phyloP scores from a whole-genome alignment of 116 monocot genomes.

The Iris pallida region DNA sequence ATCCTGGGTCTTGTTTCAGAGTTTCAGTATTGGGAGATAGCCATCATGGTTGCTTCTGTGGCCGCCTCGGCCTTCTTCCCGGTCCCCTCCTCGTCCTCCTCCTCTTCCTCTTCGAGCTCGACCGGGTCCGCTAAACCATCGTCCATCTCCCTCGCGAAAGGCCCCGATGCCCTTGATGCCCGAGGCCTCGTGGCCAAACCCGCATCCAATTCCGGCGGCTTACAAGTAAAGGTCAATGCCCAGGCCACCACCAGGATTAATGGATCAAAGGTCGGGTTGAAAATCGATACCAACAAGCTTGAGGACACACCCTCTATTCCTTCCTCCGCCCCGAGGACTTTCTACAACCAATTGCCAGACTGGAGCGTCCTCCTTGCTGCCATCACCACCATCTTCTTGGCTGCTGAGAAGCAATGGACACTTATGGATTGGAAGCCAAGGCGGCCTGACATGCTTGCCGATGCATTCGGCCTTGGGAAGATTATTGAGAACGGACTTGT shows the following conservation, averaged over 20 bases:
- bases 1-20: neutral
- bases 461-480: conserved; percentile 65
- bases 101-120: conserved; percentile 30
- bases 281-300: conserved; percentile 29
- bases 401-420: conserved; percentile 84
- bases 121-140: conserved; percentile 11
- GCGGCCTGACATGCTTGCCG: conserved; percentile 72
- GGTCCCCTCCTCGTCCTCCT: conserved; percentile 36
- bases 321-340: conserved; percentile 49
- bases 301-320: conserved; percentile 31
- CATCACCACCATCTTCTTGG: conserved; percentile 80
- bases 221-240: conserved; percentile 69
- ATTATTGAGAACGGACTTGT: conserved; percentile 65
- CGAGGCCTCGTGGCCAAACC: conserved; percentile 53
- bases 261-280: conserved; percentile 46
- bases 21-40: conserved; percentile 5
- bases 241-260: conserved; percentile 71
- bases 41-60: conserved; percentile 29
- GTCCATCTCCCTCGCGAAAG: conserved; percentile 18
- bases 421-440: conserved; percentile 72
- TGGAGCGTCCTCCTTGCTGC: conserved; percentile 91
- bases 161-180: conserved; percentile 41
- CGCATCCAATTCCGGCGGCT: conserved; percentile 28
- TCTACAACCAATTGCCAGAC: conserved; percentile 85
- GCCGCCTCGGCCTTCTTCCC: conserved; percentile 59